Evolutionary conservation across 805 yeast genomes (phyloP), one percentile per base, ranked within the genome.

Genomic region (Candida rishiriensis): DNA sequence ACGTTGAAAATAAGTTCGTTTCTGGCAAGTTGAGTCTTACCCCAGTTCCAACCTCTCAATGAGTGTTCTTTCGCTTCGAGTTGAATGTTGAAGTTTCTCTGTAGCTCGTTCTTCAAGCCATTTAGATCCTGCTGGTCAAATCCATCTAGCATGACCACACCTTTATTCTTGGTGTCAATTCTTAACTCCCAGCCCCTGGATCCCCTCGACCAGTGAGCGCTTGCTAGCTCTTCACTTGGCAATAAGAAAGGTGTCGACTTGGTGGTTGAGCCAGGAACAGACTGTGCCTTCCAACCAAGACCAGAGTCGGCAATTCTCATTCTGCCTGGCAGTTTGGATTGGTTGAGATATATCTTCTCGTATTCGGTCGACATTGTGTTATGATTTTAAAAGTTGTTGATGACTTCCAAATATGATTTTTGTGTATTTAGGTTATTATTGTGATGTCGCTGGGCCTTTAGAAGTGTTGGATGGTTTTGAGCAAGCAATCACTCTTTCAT

Each of bases 41-140:
- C 99, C 99, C 99, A 93, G 66, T 93, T 93, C 99, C 99, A 93
- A 29, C 99, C 99, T 69, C 97, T 79, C 52, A 93, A 70, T 4
- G 97, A 85, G 66, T 93, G 99, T 57, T 91, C 98, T 56, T 75
- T 80, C 50, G 77, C 83, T 55, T 93, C 98, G 46, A 93, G 73
- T 44, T 78, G 77, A 36, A 87, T 70, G 42, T 67, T 72, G 65
- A 89, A 88, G 57, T 85, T 78, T 53, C 89, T 73, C 59, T 85
- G 89, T 53, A 93, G 72, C 53, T 90, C 95, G 59, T 78, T 85
- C 64, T 90, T 91, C 58, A 93, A 70, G 48, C 84, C 74, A 47
- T 81, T 79, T 57, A 87, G 84, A 60, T 91, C 97, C 48, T 83
- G 89, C 30, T 71, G 76, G 49, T 88, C 95, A 63, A 93, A 93